Base-by-base conservation (phyloP, 495 filamentous ascomycete genomes). In the Neurospora tetraspora region DNA sequence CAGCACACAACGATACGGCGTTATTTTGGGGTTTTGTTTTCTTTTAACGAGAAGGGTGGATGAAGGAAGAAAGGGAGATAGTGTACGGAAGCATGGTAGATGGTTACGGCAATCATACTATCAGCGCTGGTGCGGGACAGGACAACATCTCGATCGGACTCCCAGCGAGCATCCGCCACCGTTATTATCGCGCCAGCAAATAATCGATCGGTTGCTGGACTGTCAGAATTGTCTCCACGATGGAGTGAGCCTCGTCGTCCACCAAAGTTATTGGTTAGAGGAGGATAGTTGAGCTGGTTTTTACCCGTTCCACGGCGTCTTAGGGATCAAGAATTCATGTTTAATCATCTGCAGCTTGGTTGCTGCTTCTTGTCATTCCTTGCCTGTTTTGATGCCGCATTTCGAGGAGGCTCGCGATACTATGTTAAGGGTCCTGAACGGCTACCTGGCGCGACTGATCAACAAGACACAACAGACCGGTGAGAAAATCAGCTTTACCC, bases 21-120 rank as follows among this genome's bases (percentile, higher is more conserved):
- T 80, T 38, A 38, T 43, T 79, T 73, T 18, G 39, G 78, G 72
- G n/a, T 43, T 70, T n/a, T 69, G 16, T 20, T 73, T 34, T 65
- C 1, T 1, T 34, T 34, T 18, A 0, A 34, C 53, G 1, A 31
- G 5, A 61, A 1, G 53, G 53, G 0, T 16, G 45, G 0, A 10
- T 20, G 45, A 47, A 11, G 45, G 10, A 47, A 3, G 23, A 34
- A 5, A 8, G 53, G 53, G 18, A 61, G 53, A 61, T 7, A 0
- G 27, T 2, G 11, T 31, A 16, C 47, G 47, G 14, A 61, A 5
- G 7, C 27, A 65, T 8, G 53, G 5, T 36, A 0, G 53, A 65
- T 18, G 53, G 53, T 0, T 27, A 16, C 2, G 6, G 11, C 5
- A 0, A 36, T 36, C 34, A 36, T 34, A 34, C 31, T 34, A 34